Percentiles rank a stretch among this genome's conserved stretches.
phyloP scores from a whole-genome alignment of 257 asterid genomes.

The Mitragyna speciosa region DNA sequence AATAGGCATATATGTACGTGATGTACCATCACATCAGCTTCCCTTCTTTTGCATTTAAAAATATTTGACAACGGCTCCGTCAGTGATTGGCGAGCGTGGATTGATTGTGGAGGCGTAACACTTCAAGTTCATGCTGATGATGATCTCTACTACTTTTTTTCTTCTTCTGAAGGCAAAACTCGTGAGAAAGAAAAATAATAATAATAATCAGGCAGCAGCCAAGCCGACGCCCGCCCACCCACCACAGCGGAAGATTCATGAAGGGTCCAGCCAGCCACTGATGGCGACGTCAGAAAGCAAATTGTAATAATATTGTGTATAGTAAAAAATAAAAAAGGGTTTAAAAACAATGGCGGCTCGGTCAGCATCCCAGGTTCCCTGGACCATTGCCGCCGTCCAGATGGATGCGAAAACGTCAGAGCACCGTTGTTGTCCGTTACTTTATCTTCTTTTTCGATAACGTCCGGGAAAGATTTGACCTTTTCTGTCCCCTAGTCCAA shows the following conservation, averaged over 20 bases:
- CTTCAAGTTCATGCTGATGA: too few species aligned
- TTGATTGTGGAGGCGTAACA: too few species aligned
- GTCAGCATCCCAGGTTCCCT: slow-evolving; percentile 14
- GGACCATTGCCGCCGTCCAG: not conserved
- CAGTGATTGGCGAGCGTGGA: too few species aligned
- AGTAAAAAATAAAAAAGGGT: not conserved
- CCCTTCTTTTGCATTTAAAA: too few species aligned
- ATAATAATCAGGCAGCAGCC: not conserved
- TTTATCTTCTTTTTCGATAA: not conserved
- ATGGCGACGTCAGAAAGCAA: not conserved
- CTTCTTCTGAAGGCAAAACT: too few species aligned
- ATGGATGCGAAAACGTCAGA: not conserved
- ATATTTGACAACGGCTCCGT: too few species aligned
- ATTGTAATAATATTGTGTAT: too few species aligned
- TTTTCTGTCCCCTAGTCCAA: not conserved
- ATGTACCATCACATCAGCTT: too few species aligned
- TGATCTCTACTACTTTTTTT: too few species aligned
- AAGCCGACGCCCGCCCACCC: not conserved
- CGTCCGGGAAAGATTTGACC: not conserved
- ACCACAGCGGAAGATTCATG: not conserved
- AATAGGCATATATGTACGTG: too few species aligned
- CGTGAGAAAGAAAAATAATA: not conserved
- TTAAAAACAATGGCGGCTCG: slow-evolving; percentile 6
- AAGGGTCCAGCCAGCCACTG: not conserved
- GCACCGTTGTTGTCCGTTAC: not conserved